Evolutionary conservation across 768 basidiomycete species (phyloP).

Genomic region (Coprinellus micaceus): DNA sequence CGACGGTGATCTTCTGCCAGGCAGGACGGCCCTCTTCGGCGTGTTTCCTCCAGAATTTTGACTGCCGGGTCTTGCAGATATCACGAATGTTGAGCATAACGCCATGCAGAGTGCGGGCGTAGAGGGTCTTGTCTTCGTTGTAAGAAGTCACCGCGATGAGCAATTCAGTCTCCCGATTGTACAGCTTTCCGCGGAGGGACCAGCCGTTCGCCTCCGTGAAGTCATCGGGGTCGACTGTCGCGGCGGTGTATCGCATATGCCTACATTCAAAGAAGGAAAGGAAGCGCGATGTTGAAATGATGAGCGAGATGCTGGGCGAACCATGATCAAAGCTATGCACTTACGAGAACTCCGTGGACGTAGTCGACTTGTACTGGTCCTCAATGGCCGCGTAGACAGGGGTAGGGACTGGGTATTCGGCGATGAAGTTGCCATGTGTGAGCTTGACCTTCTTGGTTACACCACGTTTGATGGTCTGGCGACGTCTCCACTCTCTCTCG

Average conservation of each 20-base stretch:
- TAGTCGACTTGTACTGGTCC: conserved; percentile 65
- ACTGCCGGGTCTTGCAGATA: conserved; percentile 94
- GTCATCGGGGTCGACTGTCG: conserved; percentile 88
- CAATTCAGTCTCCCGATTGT: conserved; percentile 87
- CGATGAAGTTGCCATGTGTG: conserved; percentile 89
- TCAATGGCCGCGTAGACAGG: conserved; percentile 83
- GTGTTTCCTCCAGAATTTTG: conserved; percentile 82
- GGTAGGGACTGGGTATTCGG: conserved; percentile 84
- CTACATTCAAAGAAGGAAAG: conserved; percentile 32
- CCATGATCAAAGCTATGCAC: conserved; percentile 27
- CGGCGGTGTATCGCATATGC: conserved; percentile 94
- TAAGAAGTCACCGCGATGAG: conserved; percentile 93
- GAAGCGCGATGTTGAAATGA: background rate
- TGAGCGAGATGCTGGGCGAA: conserved; percentile 2
- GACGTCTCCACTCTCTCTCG: conserved; percentile 64
- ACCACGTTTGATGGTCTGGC: conserved; percentile 87
- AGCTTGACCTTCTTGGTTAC: conserved; percentile 94
- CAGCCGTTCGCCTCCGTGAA: conserved; percentile 78
- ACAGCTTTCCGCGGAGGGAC: conserved; percentile 78
- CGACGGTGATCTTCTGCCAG: conserved; percentile 91
- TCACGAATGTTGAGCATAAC: conserved; percentile 98
- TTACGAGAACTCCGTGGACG: conserved; percentile 88
- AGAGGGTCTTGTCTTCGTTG: conserved; percentile 91
- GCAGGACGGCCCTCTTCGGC: conserved; percentile 81
- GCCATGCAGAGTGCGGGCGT: conserved; percentile 87